Conservation (phyloP, 2,329 filamentous ascomycete species). For the Epichloe typhina region DNA sequence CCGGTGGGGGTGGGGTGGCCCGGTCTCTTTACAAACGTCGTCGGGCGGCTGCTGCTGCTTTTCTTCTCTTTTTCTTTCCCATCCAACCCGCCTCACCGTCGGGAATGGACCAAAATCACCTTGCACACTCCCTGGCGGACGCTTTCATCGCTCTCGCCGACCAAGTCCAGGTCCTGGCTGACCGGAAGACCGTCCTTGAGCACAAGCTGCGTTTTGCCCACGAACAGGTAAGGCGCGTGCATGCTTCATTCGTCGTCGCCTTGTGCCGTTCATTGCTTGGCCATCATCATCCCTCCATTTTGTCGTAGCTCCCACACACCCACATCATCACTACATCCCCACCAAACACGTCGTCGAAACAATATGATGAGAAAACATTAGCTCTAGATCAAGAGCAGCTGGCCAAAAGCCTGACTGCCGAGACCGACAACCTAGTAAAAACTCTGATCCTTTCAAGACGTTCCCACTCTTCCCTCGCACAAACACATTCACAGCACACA, state of each 20-base stretch:
- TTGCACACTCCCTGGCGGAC: conserved; percentile 45
- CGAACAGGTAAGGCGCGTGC: conserved; percentile 41
- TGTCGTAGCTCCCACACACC: neutral
- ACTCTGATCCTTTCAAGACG: conserved; percentile 11
- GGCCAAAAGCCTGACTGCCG: conserved; percentile 27
- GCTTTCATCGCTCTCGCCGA: conserved; percentile 52
- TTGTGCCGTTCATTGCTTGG: neutral
- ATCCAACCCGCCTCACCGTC: conserved; percentile 5
- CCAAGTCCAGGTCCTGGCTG: conserved; percentile 49
- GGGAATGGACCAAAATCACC: conserved; percentile 26
- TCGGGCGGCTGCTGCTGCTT: conserved; percentile 1
- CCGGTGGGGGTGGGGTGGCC: neutral
- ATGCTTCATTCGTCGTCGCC: conserved; percentile 2
- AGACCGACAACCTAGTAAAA: conserved; percentile 44
- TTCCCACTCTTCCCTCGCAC: conserved; percentile 5
- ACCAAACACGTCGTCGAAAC: conserved; percentile 9
- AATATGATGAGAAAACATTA: conserved; percentile 40
- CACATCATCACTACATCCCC: neutral
- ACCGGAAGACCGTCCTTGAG: conserved; percentile 51
- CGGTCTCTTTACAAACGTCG: neutral
- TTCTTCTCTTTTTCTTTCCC: neutral
- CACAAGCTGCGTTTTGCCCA: conserved; percentile 55
- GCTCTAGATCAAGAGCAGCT: conserved; percentile 75
- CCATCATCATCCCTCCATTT: neutral
- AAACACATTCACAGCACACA: neutral